Percentiles rank a stretch among this genome's conserved stretches.
phyloP scores from a whole-genome alignment of 2,329 filamentous ascomycete species.

The Alternaria sp. region DNA sequence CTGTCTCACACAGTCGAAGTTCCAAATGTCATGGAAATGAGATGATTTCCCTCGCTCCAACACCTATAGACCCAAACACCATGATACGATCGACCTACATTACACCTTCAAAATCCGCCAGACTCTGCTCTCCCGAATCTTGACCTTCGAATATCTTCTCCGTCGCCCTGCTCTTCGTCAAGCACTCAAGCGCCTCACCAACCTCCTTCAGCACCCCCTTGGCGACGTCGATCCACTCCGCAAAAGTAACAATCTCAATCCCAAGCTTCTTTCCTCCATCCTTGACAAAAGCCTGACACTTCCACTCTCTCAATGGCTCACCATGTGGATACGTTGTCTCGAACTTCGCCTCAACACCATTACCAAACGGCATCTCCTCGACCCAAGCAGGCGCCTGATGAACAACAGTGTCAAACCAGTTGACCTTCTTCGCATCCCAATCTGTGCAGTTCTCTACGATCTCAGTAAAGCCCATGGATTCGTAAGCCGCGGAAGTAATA shows the following conservation, averaged over 20 bases:
- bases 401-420: slow-evolving; percentile 52
- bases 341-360: slow-evolving; percentile 47
- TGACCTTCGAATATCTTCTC: slow-evolving; percentile 32
- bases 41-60: neutral
- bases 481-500: slow-evolving; percentile 44
- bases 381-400: slow-evolving; percentile 62
- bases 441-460: slow-evolving; percentile 48
- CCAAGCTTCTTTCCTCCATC: slow-evolving; percentile 61
- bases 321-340: slow-evolving; percentile 66
- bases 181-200: slow-evolving; percentile 35
- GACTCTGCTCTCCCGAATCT: slow-evolving; percentile 4
- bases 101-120: slow-evolving; percentile 34
- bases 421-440: slow-evolving; percentile 38
- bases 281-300: slow-evolving; percentile 66
- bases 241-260: slow-evolving; percentile 68
- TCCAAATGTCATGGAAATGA: neutral
- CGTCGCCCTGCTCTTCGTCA: slow-evolving; percentile 30
- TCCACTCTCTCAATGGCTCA: slow-evolving; percentile 58
- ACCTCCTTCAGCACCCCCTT: slow-evolving; percentile 59
- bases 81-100: slow-evolving; percentile 17
- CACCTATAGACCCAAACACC: neutral
- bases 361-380: slow-evolving; percentile 61
- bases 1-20: neutral
- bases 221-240: slow-evolving; percentile 64
- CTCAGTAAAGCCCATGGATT: slow-evolving; percentile 49